Evolutionary conservation across 345 rosid genomes (phyloP).

Genomic region (Microthlaspi erraticum): DNA sequence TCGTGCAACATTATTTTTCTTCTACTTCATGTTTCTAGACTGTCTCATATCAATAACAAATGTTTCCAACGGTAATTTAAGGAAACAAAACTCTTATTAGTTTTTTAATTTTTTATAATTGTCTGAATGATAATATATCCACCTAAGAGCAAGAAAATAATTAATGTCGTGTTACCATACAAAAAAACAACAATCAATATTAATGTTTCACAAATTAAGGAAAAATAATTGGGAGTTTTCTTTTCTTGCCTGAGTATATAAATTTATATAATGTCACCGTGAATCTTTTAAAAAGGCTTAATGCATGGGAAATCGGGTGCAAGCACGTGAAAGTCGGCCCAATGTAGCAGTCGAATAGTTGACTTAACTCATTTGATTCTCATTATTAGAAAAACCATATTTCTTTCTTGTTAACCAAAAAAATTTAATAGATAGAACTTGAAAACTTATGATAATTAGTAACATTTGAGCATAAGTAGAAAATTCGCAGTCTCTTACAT

Average conservation of each 20-base stretch:
- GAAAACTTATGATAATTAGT: background rate
- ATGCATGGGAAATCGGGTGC: slow-evolving; percentile 55
- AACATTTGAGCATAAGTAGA: background rate
- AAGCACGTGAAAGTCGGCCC: slow-evolving; percentile 62
- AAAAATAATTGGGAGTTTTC: background rate
- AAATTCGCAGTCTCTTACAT: background rate
- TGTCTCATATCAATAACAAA: slow-evolving; percentile 22
- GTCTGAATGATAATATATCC: background rate
- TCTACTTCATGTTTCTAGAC: slow-evolving; percentile 37
- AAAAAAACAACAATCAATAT: background rate
- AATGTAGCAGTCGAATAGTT: slow-evolving; percentile 48
- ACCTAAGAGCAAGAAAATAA: slow-evolving; percentile 5
- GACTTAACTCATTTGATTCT: slow-evolving; percentile 38
- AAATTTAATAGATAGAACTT: background rate
- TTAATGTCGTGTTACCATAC: background rate
- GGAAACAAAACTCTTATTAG: background rate
- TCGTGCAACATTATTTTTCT: slow-evolving; percentile 61
- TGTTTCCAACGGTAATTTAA: slow-evolving; percentile 12
- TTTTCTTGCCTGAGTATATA: slow-evolving; percentile 29
- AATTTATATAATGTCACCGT: slow-evolving; percentile 26
- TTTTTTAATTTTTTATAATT: background rate
- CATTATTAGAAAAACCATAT: background rate
- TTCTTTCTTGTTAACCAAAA: slow-evolving; percentile 4
- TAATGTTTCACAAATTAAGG: background rate
- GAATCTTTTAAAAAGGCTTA: slow-evolving; percentile 38